These are phyloP conservation scores for Gracilariopsis chorda DNA, from an alignment of 23 red algal species.

Conservation along the genomic window DNA sequence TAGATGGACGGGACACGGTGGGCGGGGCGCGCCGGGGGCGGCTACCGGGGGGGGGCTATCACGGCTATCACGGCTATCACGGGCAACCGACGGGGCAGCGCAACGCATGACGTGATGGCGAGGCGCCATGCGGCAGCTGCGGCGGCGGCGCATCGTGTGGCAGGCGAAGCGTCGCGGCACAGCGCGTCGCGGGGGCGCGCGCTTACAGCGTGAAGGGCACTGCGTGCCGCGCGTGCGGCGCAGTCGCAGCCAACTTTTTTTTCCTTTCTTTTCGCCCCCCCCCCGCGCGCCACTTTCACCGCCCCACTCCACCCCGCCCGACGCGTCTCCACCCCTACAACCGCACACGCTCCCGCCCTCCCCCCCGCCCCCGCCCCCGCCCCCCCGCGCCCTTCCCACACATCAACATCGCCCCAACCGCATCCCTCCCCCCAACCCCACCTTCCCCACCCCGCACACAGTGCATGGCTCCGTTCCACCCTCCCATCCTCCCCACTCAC, in stretches of 20 bases:
- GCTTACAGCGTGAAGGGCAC: not conserved
- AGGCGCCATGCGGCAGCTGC: not conserved
- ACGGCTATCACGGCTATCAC: not conserved
- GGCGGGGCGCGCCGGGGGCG: not conserved
- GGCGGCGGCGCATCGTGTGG: not conserved
- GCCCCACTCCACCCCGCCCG: not conserved
- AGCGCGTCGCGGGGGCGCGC: not conserved
- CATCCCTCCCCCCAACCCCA: not conserved
- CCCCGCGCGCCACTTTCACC: not conserved
- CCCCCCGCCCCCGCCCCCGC: not conserved
- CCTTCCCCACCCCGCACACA: not conserved
- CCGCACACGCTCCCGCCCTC: not conserved
- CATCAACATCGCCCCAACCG: not conserved
- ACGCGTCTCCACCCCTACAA: too few species aligned
- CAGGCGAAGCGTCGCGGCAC: not conserved
- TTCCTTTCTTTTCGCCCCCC: too few species aligned
- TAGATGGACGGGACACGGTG: not conserved
- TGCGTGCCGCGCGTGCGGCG: not conserved
- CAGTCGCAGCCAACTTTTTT: too few species aligned
- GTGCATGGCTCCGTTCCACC: not conserved
- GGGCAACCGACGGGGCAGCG: not conserved
- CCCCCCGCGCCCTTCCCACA: not conserved
- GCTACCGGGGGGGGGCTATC: not conserved
- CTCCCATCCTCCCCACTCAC: not conserved
- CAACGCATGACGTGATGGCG: not conserved